Percentiles rank a stretch among this genome's conserved stretches.
These are phyloP conservation scores for Schizosaccharomyces japonicus DNA, from an alignment of 805 yeast species.

Conservation along the genomic window DNA sequence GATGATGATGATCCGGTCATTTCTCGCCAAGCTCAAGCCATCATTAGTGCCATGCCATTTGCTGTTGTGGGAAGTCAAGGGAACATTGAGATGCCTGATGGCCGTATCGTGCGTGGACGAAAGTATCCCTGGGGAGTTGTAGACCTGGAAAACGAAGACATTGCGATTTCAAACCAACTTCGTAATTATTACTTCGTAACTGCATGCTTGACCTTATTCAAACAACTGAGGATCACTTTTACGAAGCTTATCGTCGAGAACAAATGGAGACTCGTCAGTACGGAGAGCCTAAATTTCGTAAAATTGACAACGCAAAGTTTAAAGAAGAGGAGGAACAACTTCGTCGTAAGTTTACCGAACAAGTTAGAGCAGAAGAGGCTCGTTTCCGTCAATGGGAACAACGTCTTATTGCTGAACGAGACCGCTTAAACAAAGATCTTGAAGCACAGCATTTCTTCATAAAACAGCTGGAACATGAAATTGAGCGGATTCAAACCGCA, in stretches of 20 bases:
- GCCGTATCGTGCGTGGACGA: slow-evolving; percentile 42
- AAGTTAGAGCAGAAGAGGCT: slow-evolving; percentile 87
- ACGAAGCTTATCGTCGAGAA: slow-evolving; percentile 40
- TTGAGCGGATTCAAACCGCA: neutral
- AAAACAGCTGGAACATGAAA: slow-evolving; percentile 1
- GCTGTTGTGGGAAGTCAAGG: slow-evolving; percentile 46
- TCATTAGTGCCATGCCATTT: slow-evolving; percentile 31
- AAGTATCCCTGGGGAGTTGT: slow-evolving; percentile 68
- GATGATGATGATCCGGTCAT: slow-evolving; percentile 19
- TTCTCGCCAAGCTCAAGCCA: slow-evolving; percentile 12
- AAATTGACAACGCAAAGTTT: slow-evolving; percentile 60
- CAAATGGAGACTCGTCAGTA: slow-evolving; percentile 19
- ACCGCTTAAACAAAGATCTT: slow-evolving; percentile 76
- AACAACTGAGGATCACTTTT: slow-evolving; percentile 49
- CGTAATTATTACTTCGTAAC: slow-evolving; percentile 40
- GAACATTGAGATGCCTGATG: slow-evolving; percentile 21
- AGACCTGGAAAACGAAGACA: slow-evolving; percentile 53
- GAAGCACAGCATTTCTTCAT: slow-evolving; percentile 45
- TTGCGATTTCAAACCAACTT: slow-evolving; percentile 52
- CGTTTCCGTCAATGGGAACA: slow-evolving; percentile 97
- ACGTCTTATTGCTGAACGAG: slow-evolving; percentile 82
- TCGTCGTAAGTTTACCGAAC: slow-evolving; percentile 86
- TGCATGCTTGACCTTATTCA: slow-evolving; percentile 55
- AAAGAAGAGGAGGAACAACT: slow-evolving; percentile 88
- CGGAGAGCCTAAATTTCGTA: slow-evolving; percentile 7